Base-by-base conservation (phyloP, 805 yeast genomes). In the Saccharomycopsis fodiens region DNA sequence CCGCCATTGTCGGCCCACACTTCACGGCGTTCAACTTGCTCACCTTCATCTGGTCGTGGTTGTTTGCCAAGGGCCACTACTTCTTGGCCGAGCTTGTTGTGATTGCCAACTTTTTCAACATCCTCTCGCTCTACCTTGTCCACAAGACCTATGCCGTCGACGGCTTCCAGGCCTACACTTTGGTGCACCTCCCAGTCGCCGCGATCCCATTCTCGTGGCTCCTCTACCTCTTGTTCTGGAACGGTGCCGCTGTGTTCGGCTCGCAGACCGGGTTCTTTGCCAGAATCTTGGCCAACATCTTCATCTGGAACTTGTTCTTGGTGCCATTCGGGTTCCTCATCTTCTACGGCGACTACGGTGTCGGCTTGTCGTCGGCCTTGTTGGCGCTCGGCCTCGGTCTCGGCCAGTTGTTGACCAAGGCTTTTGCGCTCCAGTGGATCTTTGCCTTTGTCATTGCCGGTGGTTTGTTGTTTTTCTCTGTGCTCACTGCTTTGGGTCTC, bases 391-490 rank as follows among this genome's bases (percentile, higher is more conserved):
- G 85, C 30, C 59, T 85, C 38, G 91, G 80, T 3, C 66, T 82
- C 38, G 81, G 82, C 44, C 95, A 85, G 63, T 59, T 85, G 45
- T 69, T 78, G 57, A 74, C 78, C 40, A 82, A 75, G 63, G 66
- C 77, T 31, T 71, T 85, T 64, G 91, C 91, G 2, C 69, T 85
- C 53, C 95, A 85, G 66, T 85, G 95, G 95, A 75, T 82, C 53
- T 85, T 85, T 66, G 94, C 88, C 3, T 77, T 82, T 52, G 61
- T 74, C 44, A 83, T 84, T 51, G 64, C 84, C 7, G 79, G 75
- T 3, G 44, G 79, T 25, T 69, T 82, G 59, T 70, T 79, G 47
- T 55, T 79, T 17, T 59, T 71, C 41, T 67, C 83, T 4, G 54
- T 75, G 15, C 61, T 74, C 25, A 72, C 73, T 31, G 17, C 36